Evolutionary conservation across 2,329 filamentous ascomycete species (phyloP).

Genomic region (Fusarium musae): DNA sequence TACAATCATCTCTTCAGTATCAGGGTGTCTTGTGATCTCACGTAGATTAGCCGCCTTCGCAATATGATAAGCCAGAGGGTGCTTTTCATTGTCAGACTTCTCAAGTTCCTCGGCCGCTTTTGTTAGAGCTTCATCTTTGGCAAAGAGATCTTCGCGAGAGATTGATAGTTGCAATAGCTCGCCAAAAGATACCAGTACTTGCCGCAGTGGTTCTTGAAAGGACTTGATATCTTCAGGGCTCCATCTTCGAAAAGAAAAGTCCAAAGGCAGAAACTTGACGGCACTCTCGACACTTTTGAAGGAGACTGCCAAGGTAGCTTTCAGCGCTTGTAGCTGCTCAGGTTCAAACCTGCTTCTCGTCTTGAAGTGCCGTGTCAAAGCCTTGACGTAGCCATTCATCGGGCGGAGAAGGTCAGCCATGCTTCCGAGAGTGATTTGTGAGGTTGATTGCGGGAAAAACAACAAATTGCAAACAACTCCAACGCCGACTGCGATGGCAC

Average conservation of each 20-base stretch:
- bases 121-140: constrained; percentile 6
- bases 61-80: constrained; percentile 13
- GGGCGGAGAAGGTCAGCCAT: constrained; percentile 9
- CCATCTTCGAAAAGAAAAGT: constrained; percentile 14
- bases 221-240: constrained; percentile 16
- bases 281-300: constrained; percentile 10
- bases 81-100: constrained; percentile 11
- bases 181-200: not conserved
- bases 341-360: constrained; percentile 1
- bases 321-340: not conserved
- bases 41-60: constrained; percentile 15
- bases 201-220: constrained; percentile 6
- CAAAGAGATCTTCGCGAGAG: constrained; percentile 12
- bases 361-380: constrained; percentile 16
- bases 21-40: constrained; percentile 2
- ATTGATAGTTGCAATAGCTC: constrained; percentile 7
- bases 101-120: constrained; percentile 12
- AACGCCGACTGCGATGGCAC: constrained; percentile 5
- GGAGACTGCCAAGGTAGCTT: not conserved
- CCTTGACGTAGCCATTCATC: constrained; percentile 11
- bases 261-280: constrained; percentile 12
- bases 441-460: constrained; percentile 15
- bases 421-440: constrained; percentile 13
- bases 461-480: constrained; percentile 12
- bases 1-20: constrained; percentile 15